phyloP scores from a whole-genome alignment of 2,329 filamentous ascomycete genomes.

The Calonectria fujianensis region DNA sequence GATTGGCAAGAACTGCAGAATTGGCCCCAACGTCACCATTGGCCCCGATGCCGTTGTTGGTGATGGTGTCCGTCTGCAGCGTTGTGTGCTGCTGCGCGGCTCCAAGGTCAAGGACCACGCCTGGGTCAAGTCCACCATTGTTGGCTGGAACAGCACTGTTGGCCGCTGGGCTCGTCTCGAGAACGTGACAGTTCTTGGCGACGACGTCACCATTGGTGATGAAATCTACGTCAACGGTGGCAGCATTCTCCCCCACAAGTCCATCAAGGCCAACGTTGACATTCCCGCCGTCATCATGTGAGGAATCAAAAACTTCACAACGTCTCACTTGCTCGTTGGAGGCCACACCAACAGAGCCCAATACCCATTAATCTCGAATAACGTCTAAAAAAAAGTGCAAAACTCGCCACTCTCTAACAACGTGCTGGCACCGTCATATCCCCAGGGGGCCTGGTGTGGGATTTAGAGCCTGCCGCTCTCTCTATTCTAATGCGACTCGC shows the following conservation, averaged over 20 bases:
- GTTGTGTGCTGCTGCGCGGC: conserved; percentile 90
- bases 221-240: conserved; percentile 99
- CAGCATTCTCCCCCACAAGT: conserved; percentile 97
- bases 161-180: conserved; percentile 97
- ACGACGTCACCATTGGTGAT: conserved; percentile 97
- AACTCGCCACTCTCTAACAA: conserved; percentile 56
- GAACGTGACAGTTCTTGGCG: conserved; percentile 97
- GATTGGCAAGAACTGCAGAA: conserved; percentile 98
- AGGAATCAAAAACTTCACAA: conserved; percentile 48
- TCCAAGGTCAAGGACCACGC: conserved; percentile 99
- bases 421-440: conserved; percentile 54
- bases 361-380: conserved; percentile 47
- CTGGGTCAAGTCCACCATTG: conserved; percentile 99
- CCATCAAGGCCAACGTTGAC: conserved; percentile 98
- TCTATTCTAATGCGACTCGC: conserved; percentile 54
- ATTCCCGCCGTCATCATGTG: conserved; percentile 82
- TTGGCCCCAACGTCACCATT: conserved; percentile 97
- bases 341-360: conserved; percentile 47
- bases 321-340: conserved; percentile 43
- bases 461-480: conserved; percentile 49
- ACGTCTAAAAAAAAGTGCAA: conserved; percentile 47
- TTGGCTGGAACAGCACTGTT: conserved; percentile 98
- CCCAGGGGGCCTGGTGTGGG: conserved; percentile 46
- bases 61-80: conserved; percentile 94
- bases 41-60: conserved; percentile 94